A percentile compares a stretch with the other conserved stretches of the same genome.
These are phyloP conservation scores for Talaromyces sp. DNA, from an alignment of 2,329 filamentous ascomycete genomes.

Conservation along the genomic window DNA sequence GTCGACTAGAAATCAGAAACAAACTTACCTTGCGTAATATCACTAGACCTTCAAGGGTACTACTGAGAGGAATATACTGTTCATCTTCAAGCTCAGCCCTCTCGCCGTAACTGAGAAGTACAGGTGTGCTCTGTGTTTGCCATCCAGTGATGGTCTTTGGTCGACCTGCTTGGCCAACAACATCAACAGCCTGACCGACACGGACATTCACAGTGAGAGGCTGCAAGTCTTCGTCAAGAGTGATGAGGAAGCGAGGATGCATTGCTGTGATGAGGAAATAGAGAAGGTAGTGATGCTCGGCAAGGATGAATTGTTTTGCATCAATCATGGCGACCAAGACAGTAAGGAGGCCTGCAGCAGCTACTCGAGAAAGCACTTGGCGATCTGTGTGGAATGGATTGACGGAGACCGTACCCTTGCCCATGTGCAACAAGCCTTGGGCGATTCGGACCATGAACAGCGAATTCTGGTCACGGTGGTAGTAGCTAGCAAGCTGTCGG, in stretches of 20 bases:
- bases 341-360: slow-evolving; percentile 81
- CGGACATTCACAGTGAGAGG: slow-evolving; percentile 93
- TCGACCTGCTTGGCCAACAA: slow-evolving; percentile 92
- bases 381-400: slow-evolving; percentile 99
- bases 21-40: slow-evolving; percentile 87
- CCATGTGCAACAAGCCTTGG: slow-evolving; percentile 96
- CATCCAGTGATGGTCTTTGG: slow-evolving; percentile 99
- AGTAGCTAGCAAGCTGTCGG: slow-evolving; percentile 93
- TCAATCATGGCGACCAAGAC: slow-evolving; percentile 94
- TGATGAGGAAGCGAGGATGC: slow-evolving; percentile 94
- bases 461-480: slow-evolving; percentile 92
- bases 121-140: slow-evolving; percentile 99
- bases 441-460: slow-evolving; percentile 99
- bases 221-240: slow-evolving; percentile 89
- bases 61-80: slow-evolving; percentile 89
- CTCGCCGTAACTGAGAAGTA: slow-evolving; percentile 90
- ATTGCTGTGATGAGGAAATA: slow-evolving; percentile 97
- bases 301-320: slow-evolving; percentile 77
- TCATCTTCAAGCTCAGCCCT: slow-evolving; percentile 96
- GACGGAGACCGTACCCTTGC: slow-evolving; percentile 92
- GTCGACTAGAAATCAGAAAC: neutral
- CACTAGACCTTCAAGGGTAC: slow-evolving; percentile 87
- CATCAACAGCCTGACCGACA: slow-evolving; percentile 95
- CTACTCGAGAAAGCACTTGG: slow-evolving; percentile 88
- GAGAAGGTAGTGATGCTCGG: slow-evolving; percentile 81